Base-by-base conservation (phyloP, 2,329 filamentous ascomycete species). In the Rutstroemia sp. region DNA sequence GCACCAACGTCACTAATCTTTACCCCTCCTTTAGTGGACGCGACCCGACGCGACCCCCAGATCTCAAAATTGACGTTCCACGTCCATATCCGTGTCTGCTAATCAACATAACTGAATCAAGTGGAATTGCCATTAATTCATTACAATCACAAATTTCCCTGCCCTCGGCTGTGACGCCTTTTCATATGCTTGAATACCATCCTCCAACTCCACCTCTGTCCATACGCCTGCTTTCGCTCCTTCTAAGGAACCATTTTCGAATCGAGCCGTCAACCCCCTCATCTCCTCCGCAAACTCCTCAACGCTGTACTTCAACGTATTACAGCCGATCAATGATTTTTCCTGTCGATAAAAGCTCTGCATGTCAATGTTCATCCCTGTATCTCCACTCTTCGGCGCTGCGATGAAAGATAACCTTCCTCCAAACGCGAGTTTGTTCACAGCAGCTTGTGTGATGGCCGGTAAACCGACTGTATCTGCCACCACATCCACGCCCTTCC, bases 181-280 rank as follows among this genome's bases (percentile, higher is more conserved):
- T 52, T 60, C 56, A 61, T 67, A 67, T 14, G 58, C 61, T 42
- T 57, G 56, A 25, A 65, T 48, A 6, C 44, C 63, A 57, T 65
- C 57, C 12, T 64, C 59, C 30, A 67, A 30, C 51, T 56, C 51
- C 5, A 63, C 48, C 30, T 61, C 48, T 16, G 41, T 61, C 63
- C 63, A 67, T 9, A 57, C 54, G 6, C 58, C 59, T 8, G 56
- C 55, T 17, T 37, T 46, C 10, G 55, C 39, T 23, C 54, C 52
- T 21, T 58, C 57, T 49, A 65, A 51, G 2, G 30, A 23, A 0
- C 60, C 61, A 0, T 46, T 34, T 16, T 67, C 63, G 51, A 66
- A 66, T 23, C 54, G 46, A 8, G 48, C 16, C 1, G 50, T 57
- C 65, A 86, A 83, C 78, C 78, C 78, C 57, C 82, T 76, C 48